phyloP scores from a whole-genome alignment of 495 filamentous ascomycete species.

The Penicillium verhagenii region DNA sequence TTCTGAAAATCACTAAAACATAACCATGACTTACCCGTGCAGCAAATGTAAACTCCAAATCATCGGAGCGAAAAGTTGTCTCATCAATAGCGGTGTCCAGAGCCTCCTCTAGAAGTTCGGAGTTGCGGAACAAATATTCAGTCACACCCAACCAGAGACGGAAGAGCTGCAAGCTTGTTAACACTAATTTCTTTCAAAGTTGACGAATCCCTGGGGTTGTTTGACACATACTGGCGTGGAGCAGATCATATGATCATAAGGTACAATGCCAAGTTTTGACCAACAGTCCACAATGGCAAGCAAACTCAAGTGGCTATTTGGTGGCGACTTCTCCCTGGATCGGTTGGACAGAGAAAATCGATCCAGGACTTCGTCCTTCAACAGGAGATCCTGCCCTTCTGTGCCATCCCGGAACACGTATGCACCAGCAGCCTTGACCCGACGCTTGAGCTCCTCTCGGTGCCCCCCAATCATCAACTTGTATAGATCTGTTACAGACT shows the following conservation, averaged over 20 bases:
- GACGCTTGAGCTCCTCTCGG: constrained; percentile 70
- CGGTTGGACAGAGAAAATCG: constrained; percentile 73
- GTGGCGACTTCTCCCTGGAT: constrained; percentile 60
- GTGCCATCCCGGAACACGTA: constrained; percentile 68
- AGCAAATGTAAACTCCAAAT: constrained; percentile 96
- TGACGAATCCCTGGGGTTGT: not conserved
- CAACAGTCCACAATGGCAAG: constrained; percentile 99
- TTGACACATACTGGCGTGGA: constrained; percentile 71
- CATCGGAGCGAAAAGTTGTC: constrained; percentile 82
- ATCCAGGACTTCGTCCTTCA: constrained; percentile 82
- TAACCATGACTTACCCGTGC: constrained; percentile 58
- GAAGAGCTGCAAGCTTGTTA: constrained; percentile 63
- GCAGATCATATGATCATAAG: constrained; percentile 99
- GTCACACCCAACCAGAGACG: constrained; percentile 96
- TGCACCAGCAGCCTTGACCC: constrained; percentile 74
- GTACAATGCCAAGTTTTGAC: constrained; percentile 87
- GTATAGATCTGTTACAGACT: constrained; percentile 89
- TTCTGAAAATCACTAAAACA: not conserved
- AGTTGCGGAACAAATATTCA: constrained; percentile 90
- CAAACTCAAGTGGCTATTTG: constrained; percentile 89
- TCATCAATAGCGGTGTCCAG: constrained; percentile 85
- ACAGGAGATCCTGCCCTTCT: constrained; percentile 63
- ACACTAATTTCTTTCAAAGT: not conserved
- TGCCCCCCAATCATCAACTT: constrained; percentile 92
- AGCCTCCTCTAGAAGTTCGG: constrained; percentile 77